Evolutionary conservation across 2,329 filamentous ascomycete genomes (phyloP).

Genomic region (Xylaria sp.): DNA sequence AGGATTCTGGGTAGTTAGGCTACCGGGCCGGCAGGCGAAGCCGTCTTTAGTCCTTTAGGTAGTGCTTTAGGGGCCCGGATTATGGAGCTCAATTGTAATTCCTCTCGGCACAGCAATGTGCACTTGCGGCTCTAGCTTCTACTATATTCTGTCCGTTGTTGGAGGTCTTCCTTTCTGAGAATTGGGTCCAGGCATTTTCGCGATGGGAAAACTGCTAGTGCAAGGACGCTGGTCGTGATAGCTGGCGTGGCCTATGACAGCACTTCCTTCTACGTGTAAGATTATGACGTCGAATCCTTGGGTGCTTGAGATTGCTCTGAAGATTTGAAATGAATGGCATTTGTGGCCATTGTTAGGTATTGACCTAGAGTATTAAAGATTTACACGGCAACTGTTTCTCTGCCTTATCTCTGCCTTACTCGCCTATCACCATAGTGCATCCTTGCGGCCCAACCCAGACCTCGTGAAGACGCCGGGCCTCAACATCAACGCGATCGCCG

Average conservation of each 20-base stretch:
- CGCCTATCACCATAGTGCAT: slow-evolving; percentile 74
- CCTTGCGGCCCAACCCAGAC: slow-evolving; percentile 74
- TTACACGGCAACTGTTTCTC: background rate
- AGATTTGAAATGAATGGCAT: background rate
- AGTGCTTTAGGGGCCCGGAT: background rate
- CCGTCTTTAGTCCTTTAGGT: too few relatives aligned
- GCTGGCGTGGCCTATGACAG: background rate
- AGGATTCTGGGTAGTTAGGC: background rate
- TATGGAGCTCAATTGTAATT: background rate
- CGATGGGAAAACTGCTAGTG: background rate
- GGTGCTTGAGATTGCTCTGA: background rate
- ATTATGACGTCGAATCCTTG: background rate
- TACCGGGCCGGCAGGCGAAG: background rate
- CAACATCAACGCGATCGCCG: slow-evolving; percentile 73
- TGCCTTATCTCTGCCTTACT: slow-evolving; percentile 52
- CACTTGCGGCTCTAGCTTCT: background rate
- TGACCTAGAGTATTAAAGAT: background rate
- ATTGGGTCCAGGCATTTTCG: background rate
- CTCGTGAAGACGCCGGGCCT: slow-evolving; percentile 71
- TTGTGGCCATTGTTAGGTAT: slow-evolving; percentile 1
- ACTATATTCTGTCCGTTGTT: background rate
- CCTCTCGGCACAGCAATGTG: background rate
- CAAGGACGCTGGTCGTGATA: background rate
- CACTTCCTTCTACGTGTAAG: background rate
- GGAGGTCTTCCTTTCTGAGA: background rate